phyloP scores from a whole-genome alignment of 768 basidiomycete species.

The Termitomyces sp. region DNA sequence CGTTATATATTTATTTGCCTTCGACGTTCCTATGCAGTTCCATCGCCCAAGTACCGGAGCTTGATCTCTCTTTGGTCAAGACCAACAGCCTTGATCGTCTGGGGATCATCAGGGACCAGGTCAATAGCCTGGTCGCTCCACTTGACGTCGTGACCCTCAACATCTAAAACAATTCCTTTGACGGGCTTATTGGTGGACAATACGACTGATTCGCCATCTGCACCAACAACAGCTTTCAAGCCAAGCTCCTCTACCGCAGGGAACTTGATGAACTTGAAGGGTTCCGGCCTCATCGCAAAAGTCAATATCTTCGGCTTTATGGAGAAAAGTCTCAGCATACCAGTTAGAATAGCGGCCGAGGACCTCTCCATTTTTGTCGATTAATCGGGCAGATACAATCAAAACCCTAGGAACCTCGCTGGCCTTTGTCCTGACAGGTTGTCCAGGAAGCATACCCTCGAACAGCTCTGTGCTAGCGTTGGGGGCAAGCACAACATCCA shows the following conservation, averaged over 20 bases:
- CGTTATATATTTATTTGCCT: not conserved
- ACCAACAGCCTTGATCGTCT: constrained; percentile 59
- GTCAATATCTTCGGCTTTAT: constrained; percentile 1
- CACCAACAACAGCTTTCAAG: constrained; percentile 43
- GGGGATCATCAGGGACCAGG: constrained; percentile 80
- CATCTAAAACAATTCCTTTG: constrained; percentile 84
- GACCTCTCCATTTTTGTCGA: constrained; percentile 49
- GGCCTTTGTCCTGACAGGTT: constrained; percentile 57
- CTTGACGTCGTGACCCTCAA: constrained; percentile 60
- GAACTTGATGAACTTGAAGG: constrained; percentile 89
- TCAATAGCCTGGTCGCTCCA: constrained; percentile 94
- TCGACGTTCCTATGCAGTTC: constrained; percentile 41
- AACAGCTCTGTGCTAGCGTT: constrained; percentile 86
- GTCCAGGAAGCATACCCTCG: constrained; percentile 66
- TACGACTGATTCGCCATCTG: constrained; percentile 53
- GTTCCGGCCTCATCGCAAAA: constrained; percentile 68
- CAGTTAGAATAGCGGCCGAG: constrained; percentile 75
- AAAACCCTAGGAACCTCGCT: constrained; percentile 64
- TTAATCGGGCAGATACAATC: constrained; percentile 64
- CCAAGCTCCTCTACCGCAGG: constrained; percentile 55
- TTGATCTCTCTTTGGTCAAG: constrained; percentile 61
- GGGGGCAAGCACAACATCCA: constrained; percentile 49
- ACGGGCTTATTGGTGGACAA: constrained; percentile 62
- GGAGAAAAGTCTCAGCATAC: constrained; percentile 30
- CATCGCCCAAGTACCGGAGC: constrained; percentile 71